Evolutionary conservation across 495 filamentous ascomycete genomes (phyloP), one percentile per base, ranked within the genome.

Genomic region (Annulohypoxylon stygium): DNA sequence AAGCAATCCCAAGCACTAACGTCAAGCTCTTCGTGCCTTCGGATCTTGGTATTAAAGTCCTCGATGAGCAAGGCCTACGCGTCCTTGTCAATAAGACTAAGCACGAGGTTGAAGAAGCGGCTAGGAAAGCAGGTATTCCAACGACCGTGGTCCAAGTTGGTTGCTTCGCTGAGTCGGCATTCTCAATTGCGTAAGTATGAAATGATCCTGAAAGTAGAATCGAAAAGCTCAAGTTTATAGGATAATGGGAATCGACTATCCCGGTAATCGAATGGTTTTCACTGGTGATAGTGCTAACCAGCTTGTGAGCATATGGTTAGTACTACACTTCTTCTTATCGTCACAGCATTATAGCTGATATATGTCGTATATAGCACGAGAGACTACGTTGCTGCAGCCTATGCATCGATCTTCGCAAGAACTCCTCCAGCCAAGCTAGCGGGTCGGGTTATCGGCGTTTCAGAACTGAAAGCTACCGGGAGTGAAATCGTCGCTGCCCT

Each of bases 1-100:
- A 71, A 50, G 75, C 75, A 2, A 73, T 76, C 12, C 69, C 76
- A 2, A 58, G 20, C 8, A 76, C 70, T 14, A 63, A 71, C 14
- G 73, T 78, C 3, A 73, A 76, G 30, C 18, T 78, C 2, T 78
- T 76, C 54, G 73, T 78, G n/a, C 73, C 76, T 26, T 78, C 69
- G 11, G 67, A 76, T 12, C 70, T 78, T 23, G 70, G 59, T 3
- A 41, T 75, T 26, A 66, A 63, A 25, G 60, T 43, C 6, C 8
- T 4, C 14, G 67, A 73, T 20, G 63, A 73, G 67, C 39, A 69
- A 23, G 69, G 63, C 7, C 37, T 73, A 3, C 63, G 30, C 34
- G 60, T 76, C n/a, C 67, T 70, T 6, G 70, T 62, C 2, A 71
- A 69, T 37, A 76, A 76, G 47, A 43, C 58, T 7, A 76, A 76